These are phyloP conservation scores for Acephala macrosclerotiorum DNA, from an alignment of 2,329 filamentous ascomycete genomes.

Conservation along the genomic window DNA sequence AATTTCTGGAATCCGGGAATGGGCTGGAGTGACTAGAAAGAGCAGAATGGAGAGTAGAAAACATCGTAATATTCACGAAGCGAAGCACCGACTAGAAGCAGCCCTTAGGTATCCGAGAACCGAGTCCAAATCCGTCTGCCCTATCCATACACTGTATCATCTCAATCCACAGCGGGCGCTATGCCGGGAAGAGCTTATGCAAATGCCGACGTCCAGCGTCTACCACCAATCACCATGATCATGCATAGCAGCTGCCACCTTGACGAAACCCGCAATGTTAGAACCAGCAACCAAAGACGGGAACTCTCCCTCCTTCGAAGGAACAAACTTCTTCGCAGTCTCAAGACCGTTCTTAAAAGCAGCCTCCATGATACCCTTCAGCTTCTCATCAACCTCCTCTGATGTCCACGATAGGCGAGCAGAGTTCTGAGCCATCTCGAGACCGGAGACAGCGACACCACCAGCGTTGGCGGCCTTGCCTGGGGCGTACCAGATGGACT, in stretches of 20 bases:
- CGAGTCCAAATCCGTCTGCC: neutral
- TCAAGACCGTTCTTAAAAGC: slow-evolving; percentile 90
- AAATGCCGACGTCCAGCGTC: slow-evolving; percentile 21
- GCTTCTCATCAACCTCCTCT: slow-evolving; percentile 89
- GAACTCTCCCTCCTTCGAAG: slow-evolving; percentile 79
- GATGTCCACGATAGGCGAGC: slow-evolving; percentile 83
- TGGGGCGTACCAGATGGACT: slow-evolving; percentile 92
- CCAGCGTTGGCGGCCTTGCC: slow-evolving; percentile 98
- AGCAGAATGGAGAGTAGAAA: neutral
- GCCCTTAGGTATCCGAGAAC: neutral
- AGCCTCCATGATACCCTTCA: slow-evolving; percentile 94
- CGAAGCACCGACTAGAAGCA: neutral
- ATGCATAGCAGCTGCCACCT: slow-evolving; percentile 93
- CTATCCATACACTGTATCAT: slow-evolving; percentile 5
- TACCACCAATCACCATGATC: slow-evolving; percentile 96
- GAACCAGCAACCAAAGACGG: slow-evolving; percentile 90
- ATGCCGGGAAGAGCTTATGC: no score
- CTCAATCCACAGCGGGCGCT: neutral
- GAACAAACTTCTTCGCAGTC: slow-evolving; percentile 89
- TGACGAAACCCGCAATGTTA: slow-evolving; percentile 98
- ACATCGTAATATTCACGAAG: neutral
- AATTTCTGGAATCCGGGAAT: no score
- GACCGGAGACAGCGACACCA: slow-evolving; percentile 94
- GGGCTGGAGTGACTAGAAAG: neutral
- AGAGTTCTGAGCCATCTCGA: slow-evolving; percentile 99